phyloP scores from a whole-genome alignment of 257 asterid genomes.

The Jacaranda copaia region DNA sequence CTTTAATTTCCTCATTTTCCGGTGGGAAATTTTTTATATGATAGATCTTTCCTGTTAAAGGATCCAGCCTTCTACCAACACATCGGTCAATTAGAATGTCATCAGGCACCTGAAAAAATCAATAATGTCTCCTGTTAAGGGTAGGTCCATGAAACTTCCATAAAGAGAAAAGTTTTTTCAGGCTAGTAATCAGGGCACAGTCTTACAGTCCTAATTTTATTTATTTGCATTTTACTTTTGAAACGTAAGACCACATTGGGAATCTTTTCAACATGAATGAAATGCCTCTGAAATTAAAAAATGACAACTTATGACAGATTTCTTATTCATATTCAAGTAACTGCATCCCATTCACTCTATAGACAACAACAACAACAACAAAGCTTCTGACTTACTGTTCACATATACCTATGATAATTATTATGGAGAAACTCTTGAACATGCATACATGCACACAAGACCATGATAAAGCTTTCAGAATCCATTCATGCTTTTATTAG shows the following conservation, averaged over 20 bases:
- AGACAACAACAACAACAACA: not conserved
- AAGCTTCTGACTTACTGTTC: not conserved
- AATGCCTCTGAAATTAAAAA: not conserved
- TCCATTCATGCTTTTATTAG: too few relatives aligned
- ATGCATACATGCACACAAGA: not conserved
- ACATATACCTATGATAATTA: not conserved
- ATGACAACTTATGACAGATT: slow-evolving; percentile 6
- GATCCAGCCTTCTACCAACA: slow-evolving; percentile 91
- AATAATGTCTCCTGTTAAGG: slow-evolving; percentile 35
- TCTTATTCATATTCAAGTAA: not conserved
- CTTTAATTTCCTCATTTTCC: slow-evolving; percentile 78
- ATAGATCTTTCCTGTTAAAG: slow-evolving; percentile 80
- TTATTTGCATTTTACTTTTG: not conserved
- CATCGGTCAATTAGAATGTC: slow-evolving; percentile 81
- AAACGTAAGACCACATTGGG: not conserved
- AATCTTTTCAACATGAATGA: not conserved
- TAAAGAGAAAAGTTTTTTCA: slow-evolving; percentile 10
- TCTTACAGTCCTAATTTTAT: slow-evolving; percentile 11
- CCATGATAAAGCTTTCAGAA: not conserved
- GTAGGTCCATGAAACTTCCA: not conserved
- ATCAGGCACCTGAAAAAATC: slow-evolving; percentile 78
- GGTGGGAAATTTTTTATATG: slow-evolving; percentile 78
- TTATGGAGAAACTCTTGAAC: not conserved
- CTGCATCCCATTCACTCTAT: not conserved
- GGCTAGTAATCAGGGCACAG: slow-evolving; percentile 13